These are phyloP conservation scores for Metschnikowia shivogae DNA, from an alignment of 805 yeast genomes.

Conservation along the genomic window DNA sequence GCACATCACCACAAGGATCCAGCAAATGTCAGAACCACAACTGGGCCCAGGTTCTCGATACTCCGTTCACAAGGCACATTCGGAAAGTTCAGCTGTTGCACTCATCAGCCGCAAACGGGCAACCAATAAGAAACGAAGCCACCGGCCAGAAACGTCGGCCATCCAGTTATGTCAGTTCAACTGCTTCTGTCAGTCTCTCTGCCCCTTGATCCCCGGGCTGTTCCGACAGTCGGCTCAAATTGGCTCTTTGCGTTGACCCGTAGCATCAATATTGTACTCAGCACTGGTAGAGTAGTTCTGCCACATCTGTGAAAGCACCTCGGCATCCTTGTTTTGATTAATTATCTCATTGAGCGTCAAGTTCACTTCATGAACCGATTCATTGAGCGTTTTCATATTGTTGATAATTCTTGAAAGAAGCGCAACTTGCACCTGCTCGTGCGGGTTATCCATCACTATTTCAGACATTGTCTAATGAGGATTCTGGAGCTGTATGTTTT, in stretches of 20 bases:
- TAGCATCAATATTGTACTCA: conserved; percentile 63
- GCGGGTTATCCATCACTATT: conserved; percentile 72
- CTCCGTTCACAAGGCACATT: too few relatives aligned
- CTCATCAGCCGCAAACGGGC: too few relatives aligned
- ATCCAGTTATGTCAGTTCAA: neutral
- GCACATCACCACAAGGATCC: too few relatives aligned
- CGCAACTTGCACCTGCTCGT: conserved; percentile 75
- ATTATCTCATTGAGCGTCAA: conserved; percentile 58
- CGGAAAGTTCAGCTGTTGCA: too few relatives aligned
- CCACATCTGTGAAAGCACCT: conserved; percentile 74
- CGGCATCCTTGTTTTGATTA: conserved; percentile 62
- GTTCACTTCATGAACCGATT: conserved; percentile 63
- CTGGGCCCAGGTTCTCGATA: too few relatives aligned
- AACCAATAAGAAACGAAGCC: too few relatives aligned
- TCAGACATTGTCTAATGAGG: neutral
- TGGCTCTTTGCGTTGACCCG: conserved; percentile 59
- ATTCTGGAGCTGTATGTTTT: neutral
- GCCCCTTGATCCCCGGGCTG: neutral
- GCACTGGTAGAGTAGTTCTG: conserved; percentile 68
- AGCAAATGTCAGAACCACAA: too few relatives aligned
- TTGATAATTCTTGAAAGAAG: conserved; percentile 70
- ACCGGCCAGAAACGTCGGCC: too few relatives aligned
- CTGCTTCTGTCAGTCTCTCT: neutral
- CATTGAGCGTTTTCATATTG: conserved; percentile 70
- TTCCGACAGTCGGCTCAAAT: conserved; percentile 6